Conservation (phyloP, 768 basidiomycete genomes). For the Termitomyces sp. region DNA sequence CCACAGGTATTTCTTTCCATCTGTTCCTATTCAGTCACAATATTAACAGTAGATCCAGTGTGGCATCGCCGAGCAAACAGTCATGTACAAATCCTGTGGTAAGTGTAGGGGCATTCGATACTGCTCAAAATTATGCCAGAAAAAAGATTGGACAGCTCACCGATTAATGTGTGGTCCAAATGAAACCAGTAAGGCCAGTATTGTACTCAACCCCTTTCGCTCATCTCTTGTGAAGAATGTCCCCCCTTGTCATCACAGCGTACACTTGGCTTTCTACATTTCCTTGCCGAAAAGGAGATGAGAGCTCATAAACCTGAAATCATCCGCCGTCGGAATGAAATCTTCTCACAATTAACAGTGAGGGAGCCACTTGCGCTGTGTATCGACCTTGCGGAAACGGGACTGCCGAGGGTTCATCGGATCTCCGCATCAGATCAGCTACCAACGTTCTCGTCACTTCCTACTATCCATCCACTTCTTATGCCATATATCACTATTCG, state of each 20-base stretch:
- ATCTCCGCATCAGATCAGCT: background rate
- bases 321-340: background rate
- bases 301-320: background rate
- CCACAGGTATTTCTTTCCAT: background rate
- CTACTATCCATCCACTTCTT: background rate
- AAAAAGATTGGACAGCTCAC: background rate
- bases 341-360: background rate
- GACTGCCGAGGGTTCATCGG: background rate
- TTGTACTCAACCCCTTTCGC: background rate
- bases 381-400: background rate
- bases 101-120: background rate
- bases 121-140: background rate
- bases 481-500: background rate
- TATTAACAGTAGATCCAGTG: background rate
- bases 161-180: background rate
- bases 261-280: background rate
- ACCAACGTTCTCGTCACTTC: background rate
- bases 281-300: background rate
- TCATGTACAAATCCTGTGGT: background rate
- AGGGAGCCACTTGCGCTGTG: background rate
- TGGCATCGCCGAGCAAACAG: background rate
- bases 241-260: background rate
- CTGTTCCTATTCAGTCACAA: background rate
- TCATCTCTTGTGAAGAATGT: background rate
- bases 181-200: background rate